Conservation (phyloP, 352 stramenopile species). For the Phytophthora pseudosyringae region DNA sequence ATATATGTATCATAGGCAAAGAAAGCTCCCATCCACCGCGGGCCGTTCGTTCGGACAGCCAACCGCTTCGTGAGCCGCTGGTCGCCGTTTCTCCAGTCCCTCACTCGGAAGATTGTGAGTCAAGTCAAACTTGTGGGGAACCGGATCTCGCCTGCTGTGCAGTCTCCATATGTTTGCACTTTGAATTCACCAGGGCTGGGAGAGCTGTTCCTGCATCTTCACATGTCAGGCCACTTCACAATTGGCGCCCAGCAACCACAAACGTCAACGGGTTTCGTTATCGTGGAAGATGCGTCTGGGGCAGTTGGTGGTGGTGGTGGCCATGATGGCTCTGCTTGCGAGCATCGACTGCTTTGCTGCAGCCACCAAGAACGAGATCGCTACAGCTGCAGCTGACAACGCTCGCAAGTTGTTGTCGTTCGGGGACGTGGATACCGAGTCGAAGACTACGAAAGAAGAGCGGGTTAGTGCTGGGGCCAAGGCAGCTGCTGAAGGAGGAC, state of each 20-base stretch:
- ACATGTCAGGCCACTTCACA: conserved; percentile 2
- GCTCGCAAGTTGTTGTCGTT: conserved; percentile 16
- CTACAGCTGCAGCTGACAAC: neutral
- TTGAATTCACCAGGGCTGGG: conserved; percentile 1
- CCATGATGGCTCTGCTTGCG: conserved; percentile 3
- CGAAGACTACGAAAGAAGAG: conserved; percentile 17
- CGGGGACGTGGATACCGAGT: conserved; percentile 3
- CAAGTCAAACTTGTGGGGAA: conserved; percentile 14
- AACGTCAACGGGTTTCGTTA: neutral
- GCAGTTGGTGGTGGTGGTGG: conserved; percentile 8
- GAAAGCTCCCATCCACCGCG: neutral
- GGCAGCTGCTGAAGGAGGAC: conserved; percentile 21
- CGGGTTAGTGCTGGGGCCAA: conserved; percentile 8
- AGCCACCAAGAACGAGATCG: conserved; percentile 4
- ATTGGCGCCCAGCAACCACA: conserved; percentile 6
- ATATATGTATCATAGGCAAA: neutral
- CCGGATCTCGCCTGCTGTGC: conserved; percentile 6
- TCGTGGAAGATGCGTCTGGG: conserved; percentile 6
- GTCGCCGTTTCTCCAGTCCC: conserved; percentile 15
- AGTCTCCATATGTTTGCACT: conserved; percentile 14
- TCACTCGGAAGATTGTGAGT: conserved; percentile 12
- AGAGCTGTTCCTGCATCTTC: neutral
- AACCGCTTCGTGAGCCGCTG: conserved; percentile 5
- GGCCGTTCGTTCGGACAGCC: neutral
- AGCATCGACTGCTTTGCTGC: neutral